Percentiles rank a stretch among this genome's conserved stretches.
These are phyloP conservation scores for Claviceps quebecensis DNA, from an alignment of 2,329 filamentous ascomycete genomes.

Conservation along the genomic window DNA sequence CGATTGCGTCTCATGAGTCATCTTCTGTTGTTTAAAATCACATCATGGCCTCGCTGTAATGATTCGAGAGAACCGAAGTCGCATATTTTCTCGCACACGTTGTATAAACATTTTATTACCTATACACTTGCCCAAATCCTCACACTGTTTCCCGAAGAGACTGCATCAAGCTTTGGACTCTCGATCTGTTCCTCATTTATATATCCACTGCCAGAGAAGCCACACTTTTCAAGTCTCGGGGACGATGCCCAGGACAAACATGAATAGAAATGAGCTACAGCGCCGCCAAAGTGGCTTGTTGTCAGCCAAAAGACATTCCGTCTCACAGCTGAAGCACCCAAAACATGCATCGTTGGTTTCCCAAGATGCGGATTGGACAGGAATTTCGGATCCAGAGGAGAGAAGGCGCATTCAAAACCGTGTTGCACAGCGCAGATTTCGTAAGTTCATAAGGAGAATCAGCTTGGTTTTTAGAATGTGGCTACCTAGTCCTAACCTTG, in stretches of 20 bases:
- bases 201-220: background rate
- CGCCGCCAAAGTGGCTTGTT: slow-evolving; percentile 5
- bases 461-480: background rate
- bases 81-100: background rate
- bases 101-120: too few species aligned
- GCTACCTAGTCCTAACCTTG: slow-evolving; percentile 6
- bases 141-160: background rate
- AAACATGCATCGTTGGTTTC: slow-evolving; percentile 19
- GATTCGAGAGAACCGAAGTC: background rate
- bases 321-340: slow-evolving; percentile 20
- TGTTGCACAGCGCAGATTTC: slow-evolving; percentile 61
- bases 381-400: slow-evolving; percentile 55
- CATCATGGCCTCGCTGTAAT: background rate
- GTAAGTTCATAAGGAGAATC: slow-evolving; percentile 29
- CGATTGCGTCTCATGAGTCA: background rate
- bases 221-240: background rate
- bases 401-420: slow-evolving; percentile 63
- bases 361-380: slow-evolving; percentile 51
- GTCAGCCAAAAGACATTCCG: slow-evolving; percentile 14
- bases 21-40: background rate
- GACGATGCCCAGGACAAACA: slow-evolving; percentile 5
- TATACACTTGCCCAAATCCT: background rate
- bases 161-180: background rate
- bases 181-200: background rate
- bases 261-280: slow-evolving; percentile 10